These are phyloP conservation scores for Chloris gayana DNA, from an alignment of 176 grass and related monocot species.

Conservation along the genomic window DNA sequence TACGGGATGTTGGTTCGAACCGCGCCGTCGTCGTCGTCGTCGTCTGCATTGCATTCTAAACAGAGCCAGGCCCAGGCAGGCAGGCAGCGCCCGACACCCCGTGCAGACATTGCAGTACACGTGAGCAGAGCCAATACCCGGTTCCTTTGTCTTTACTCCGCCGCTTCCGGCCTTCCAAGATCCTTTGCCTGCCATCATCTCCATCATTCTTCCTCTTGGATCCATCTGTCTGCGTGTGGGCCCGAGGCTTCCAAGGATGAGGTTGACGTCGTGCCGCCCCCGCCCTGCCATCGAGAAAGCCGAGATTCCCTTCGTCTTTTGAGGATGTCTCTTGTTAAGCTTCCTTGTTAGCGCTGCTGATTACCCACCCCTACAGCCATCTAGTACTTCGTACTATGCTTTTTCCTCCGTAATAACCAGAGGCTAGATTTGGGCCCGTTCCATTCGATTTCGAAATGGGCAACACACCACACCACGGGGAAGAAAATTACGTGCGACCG, in stretches of 20 bases:
- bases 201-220: not conserved
- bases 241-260: not conserved
- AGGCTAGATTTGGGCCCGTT: conserved; percentile 7
- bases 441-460: conserved; percentile 32
- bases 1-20: not conserved
- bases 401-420: no score
- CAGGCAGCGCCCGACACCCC: conserved; percentile 1
- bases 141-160: conserved; percentile 31
- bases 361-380: not conserved
- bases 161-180: conserved; percentile 4
- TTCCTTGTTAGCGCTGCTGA: not conserved
- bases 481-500: no score
- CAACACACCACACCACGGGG: no score
- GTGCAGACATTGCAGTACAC: conserved; percentile 43
- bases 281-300: conserved; percentile 21
- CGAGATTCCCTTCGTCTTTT: conserved; percentile 34
- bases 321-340: conserved; percentile 1
- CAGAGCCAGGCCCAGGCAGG: no score
- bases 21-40: not conserved
- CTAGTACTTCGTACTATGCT: no score
- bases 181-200: conserved; percentile 15
- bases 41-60: not conserved
- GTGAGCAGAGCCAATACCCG: conserved; percentile 41
- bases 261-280: conserved; percentile 20
- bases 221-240: not conserved